Evolutionary conservation across 1,284 basidiomycete species (phyloP), one percentile per base, ranked within the genome.

Genomic region (Tylopilus sp.): DNA sequence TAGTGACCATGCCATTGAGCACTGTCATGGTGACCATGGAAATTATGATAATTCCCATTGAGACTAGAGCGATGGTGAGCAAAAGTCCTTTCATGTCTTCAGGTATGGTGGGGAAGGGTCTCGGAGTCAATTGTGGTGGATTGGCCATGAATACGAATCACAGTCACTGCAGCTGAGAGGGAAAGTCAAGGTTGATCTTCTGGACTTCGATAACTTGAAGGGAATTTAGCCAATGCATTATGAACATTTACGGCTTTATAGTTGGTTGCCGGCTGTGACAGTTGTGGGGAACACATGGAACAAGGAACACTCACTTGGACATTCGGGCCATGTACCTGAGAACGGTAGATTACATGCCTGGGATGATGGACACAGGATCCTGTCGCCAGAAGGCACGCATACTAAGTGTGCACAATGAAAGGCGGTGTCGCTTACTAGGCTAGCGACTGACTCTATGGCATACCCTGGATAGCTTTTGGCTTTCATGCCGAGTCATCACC

Each of bases 1-100:
- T 84, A 16, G 93, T 89, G 13, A 94, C 82, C 24, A 89, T 83
- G 15, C 92, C 92, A 16, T 85, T 87, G 13, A 93, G 78, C 4
- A 91, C 92, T 2, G 92, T 88, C 29, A 87, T 80, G 29, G 89
- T 73, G 26, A 53, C 53, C 18, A 61, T 75, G 36, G 85, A 87
- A 51, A 88, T 55, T n/a, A 78, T 81, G 32, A 90, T 74, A 24
- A 86, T 83, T 16, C 80, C 74, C 24, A 87, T 62, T 13, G 92
- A 74, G 4, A 84, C 55, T 4, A 89, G 59, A 22, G 82, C 71
- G 5, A 86, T 80, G 7, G 78, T 58, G 54, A 86, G 61, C 19
- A 47, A n/a, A 19, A n/a, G 19, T 13, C 22, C 22, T 19, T 6
- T 47, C 44, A n/a, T 47, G 44, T n/a, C 44, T 1, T 47, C 22